phyloP scores from a whole-genome alignment of 345 rosid genomes.

The Geranium rotundifolium region DNA sequence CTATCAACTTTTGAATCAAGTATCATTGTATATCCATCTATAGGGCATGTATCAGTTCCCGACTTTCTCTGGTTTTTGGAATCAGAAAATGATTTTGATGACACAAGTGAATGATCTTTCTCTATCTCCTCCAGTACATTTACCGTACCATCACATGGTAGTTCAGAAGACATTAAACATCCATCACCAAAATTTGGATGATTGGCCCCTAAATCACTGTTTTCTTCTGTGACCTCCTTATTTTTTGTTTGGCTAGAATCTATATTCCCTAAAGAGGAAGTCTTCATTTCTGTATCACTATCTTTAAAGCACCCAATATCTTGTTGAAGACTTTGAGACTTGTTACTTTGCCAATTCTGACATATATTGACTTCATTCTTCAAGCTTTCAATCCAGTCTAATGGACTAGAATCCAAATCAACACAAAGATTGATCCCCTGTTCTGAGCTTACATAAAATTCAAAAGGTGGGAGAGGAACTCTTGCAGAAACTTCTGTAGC shows the following conservation, averaged over 20 bases:
- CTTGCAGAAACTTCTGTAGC: conserved; percentile 6
- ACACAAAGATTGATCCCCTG: conserved; percentile 64
- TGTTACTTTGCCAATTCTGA: conserved; percentile 26
- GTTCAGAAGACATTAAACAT: conserved; percentile 17
- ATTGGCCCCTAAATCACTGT: conserved; percentile 12
- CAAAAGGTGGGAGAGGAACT: conserved; percentile 34
- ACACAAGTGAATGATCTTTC: conserved; percentile 17
- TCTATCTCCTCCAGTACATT: conserved; percentile 17
- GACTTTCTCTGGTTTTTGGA: conserved; percentile 15
- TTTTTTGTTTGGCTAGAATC: conserved; percentile 25
- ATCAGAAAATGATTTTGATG: conserved; percentile 21
- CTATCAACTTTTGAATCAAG: conserved; percentile 21
- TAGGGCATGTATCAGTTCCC: too few species aligned
- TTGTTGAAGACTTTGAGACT: conserved; percentile 26
- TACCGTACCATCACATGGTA: conserved; percentile 11
- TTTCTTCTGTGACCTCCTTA: conserved; percentile 20
- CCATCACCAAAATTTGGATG: conserved; percentile 21
- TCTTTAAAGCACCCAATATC: conserved; percentile 28
- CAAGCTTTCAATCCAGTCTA: conserved; percentile 51
- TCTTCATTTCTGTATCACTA: conserved; percentile 27
- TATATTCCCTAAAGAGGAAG: conserved; percentile 13
- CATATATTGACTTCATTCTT: conserved; percentile 37
- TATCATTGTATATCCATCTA: conserved; percentile 19
- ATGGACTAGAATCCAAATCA: conserved; percentile 50
- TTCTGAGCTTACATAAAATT: conserved; percentile 54